Evolutionary conservation across 106 monocot genomes (phyloP).

Genomic region (Dioscorea alata): DNA sequence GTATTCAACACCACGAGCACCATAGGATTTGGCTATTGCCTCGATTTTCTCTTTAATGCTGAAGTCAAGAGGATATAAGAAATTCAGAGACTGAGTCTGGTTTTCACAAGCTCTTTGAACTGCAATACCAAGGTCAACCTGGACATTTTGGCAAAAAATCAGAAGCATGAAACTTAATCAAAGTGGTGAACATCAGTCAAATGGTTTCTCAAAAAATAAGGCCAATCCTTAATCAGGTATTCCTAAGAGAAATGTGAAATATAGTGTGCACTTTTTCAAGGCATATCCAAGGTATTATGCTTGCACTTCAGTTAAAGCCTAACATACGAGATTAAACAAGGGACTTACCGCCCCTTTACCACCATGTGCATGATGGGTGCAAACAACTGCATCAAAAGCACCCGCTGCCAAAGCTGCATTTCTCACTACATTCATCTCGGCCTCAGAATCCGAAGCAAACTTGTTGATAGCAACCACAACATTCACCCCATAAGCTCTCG

Average conservation of each 20-base stretch:
- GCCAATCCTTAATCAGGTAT: not conserved
- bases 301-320: too few species aligned
- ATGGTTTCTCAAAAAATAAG: not conserved
- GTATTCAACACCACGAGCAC: constrained; percentile 89
- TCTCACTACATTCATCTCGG: constrained; percentile 82
- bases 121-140: constrained; percentile 96
- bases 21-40: constrained; percentile 89
- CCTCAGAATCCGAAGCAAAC: constrained; percentile 84
- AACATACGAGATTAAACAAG: too few species aligned
- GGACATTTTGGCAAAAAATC: constrained; percentile 12
- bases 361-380: constrained; percentile 95
- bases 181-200: not conserved
- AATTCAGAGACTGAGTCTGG: constrained; percentile 50
- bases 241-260: not conserved
- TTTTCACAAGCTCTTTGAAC: constrained; percentile 89
- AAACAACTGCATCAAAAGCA: constrained; percentile 96
- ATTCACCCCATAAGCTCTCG: constrained; percentile 87
- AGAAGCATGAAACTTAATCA: not conserved
- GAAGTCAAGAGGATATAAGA: constrained; percentile 77
- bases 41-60: constrained; percentile 95
- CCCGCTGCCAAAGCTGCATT: constrained; percentile 76
- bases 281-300: not conserved
- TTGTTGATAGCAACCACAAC: constrained; percentile 95
- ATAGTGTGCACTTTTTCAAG: not conserved
- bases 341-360: constrained; percentile 90